Evolutionary conservation across 2,329 filamentous ascomycete species (phyloP).

Genomic region (Stachybotrys chartarum): DNA sequence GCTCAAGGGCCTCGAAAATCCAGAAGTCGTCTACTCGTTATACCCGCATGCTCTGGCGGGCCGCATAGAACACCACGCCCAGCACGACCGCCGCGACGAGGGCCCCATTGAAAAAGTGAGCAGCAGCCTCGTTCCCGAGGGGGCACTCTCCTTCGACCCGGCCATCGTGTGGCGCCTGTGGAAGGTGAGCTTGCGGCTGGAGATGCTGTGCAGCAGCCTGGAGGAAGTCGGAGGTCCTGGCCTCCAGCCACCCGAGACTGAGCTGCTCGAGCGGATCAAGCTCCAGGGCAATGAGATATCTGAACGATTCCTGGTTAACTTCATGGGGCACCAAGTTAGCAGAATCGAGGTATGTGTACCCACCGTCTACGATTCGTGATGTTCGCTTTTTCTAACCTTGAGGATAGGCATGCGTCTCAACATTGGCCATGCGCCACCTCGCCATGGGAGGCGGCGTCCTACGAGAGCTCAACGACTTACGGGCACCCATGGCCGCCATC

Average conservation of each 20-base stretch:
- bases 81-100: slow-evolving; percentile 36
- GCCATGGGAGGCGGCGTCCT: slow-evolving; percentile 60
- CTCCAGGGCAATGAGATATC: slow-evolving; percentile 74
- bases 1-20: slow-evolving; percentile 94
- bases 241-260: slow-evolving; percentile 74
- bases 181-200: slow-evolving; percentile 79
- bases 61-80: slow-evolving; percentile 63
- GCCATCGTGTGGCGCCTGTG: slow-evolving; percentile 85
- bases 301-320: slow-evolving; percentile 79
- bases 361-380: background rate
- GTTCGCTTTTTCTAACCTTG: background rate
- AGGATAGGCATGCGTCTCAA: slow-evolving; percentile 68
- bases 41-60: slow-evolving; percentile 85
- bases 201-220: slow-evolving; percentile 88
- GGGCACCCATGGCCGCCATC: slow-evolving; percentile 70
- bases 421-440: slow-evolving; percentile 72
- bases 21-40: slow-evolving; percentile 89
- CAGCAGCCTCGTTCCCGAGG: slow-evolving; percentile 49
- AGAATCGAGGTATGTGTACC: slow-evolving; percentile 74
- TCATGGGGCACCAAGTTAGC: slow-evolving; percentile 91
- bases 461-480: slow-evolving; percentile 60
- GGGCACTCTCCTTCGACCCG: slow-evolving; percentile 68
- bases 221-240: slow-evolving; percentile 59
- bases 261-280: slow-evolving; percentile 65
- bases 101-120: slow-evolving; percentile 40